Evolutionary conservation across 2,329 filamentous ascomycete species (phyloP).

Genomic region (Fusarium ambrosium): DNA sequence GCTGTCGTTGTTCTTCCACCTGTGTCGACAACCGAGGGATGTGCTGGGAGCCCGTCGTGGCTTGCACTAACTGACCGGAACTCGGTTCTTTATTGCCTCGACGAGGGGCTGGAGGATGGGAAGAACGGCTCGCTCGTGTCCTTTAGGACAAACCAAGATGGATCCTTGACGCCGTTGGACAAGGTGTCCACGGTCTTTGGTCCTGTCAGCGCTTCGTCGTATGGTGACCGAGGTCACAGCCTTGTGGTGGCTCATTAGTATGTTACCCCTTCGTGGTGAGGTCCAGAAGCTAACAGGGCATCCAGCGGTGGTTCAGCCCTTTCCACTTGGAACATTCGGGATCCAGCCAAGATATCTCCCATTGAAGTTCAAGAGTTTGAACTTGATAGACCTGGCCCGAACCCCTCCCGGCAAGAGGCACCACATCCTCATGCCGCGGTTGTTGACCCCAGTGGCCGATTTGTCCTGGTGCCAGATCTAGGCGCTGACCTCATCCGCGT

Average conservation of each 20-base stretch:
- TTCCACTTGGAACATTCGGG: constrained; percentile 60
- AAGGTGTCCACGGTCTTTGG: constrained; percentile 54
- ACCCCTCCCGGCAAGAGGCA: constrained; percentile 64
- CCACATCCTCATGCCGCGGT: constrained; percentile 76
- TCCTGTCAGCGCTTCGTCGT: constrained; percentile 60
- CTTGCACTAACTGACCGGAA: constrained; percentile 66
- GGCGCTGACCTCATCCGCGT: constrained; percentile 72
- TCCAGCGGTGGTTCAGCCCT: constrained; percentile 57
- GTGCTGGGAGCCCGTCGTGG: constrained; percentile 71
- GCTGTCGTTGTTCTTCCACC: constrained; percentile 52
- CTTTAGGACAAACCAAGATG: constrained; percentile 55
- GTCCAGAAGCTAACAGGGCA: constrained; percentile 20
- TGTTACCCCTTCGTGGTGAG: constrained; percentile 35
- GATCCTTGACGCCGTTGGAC: constrained; percentile 55
- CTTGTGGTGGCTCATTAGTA: constrained; percentile 63
- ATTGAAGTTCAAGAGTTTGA: constrained; percentile 57
- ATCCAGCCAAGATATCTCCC: constrained; percentile 52
- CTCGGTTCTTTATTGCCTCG: constrained; percentile 68
- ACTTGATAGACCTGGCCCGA: constrained; percentile 54
- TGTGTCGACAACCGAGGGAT: constrained; percentile 60
- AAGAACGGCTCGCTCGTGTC: constrained; percentile 62
- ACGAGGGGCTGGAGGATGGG: constrained; percentile 66
- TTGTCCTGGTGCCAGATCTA: constrained; percentile 75
- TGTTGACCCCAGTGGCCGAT: constrained; percentile 74
- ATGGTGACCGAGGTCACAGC: constrained; percentile 57